Percentiles rank a stretch among this genome's conserved stretches.
These are phyloP conservation scores for Tetraselmis chui DNA, from an alignment of 139 green algal genomes.

Conservation along the genomic window DNA sequence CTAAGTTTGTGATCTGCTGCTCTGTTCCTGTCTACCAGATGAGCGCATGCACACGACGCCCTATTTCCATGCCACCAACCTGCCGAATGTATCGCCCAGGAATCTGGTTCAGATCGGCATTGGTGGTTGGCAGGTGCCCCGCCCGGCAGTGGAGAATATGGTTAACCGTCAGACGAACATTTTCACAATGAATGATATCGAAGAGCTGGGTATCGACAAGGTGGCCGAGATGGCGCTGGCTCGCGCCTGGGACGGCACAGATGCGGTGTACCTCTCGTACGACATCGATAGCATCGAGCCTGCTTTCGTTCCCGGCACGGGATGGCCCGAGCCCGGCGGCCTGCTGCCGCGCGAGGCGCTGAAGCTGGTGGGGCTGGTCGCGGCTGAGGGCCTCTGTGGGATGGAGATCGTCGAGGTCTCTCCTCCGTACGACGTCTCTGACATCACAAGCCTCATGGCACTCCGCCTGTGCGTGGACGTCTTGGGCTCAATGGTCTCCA, in stretches of 20 bases:
- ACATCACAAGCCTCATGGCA: slow-evolving; percentile 16
- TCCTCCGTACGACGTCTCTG: slow-evolving; percentile 13
- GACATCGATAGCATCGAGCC: slow-evolving; percentile 17
- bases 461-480: slow-evolving; percentile 13
- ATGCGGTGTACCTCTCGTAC: slow-evolving; percentile 15
- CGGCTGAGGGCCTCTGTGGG: slow-evolving; percentile 10
- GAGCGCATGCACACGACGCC: slow-evolving; percentile 19
- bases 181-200: slow-evolving; percentile 18
- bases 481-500: slow-evolving; percentile 11
- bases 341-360: slow-evolving; percentile 12
- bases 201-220: slow-evolving; percentile 10
- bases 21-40: too few relatives aligned
- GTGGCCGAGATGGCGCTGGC: slow-evolving; percentile 14
- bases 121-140: slow-evolving; percentile 14
- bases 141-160: slow-evolving; percentile 10
- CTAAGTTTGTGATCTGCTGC: too few relatives aligned
- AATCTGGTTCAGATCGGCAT: slow-evolving; percentile 18
- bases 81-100: slow-evolving; percentile 4
- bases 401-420: slow-evolving; percentile 17
- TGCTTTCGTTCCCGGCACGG: slow-evolving; percentile 14
- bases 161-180: slow-evolving; percentile 12
- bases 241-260: slow-evolving; percentile 13
- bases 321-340: slow-evolving; percentile 13
- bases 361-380: slow-evolving; percentile 15
- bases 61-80: slow-evolving; percentile 16